Evolutionary conservation across 75 land plant species (phyloP).

Genomic region (Chamaecyparis obtusa): DNA sequence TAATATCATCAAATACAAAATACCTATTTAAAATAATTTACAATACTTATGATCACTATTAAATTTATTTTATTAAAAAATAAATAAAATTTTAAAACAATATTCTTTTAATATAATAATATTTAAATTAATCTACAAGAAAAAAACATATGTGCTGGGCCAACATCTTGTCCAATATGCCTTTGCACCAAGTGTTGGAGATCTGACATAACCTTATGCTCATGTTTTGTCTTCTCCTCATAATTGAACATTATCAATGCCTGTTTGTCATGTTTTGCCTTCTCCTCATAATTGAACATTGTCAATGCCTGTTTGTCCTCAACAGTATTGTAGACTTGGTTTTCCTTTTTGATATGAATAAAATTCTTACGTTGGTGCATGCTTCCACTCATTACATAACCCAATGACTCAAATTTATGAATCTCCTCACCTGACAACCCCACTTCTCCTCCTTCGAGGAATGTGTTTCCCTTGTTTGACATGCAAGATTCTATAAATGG

Average conservation of each 20-base stretch:
- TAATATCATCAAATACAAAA: too few relatives aligned
- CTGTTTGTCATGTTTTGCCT: conserved; percentile 94
- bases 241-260: conserved; percentile 97
- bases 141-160: too few relatives aligned
- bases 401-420: conserved; percentile 83
- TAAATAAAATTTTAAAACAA: too few relatives aligned
- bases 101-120: too few relatives aligned
- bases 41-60: too few relatives aligned
- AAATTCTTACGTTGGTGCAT: conserved; percentile 99
- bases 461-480: conserved; percentile 99
- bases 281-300: too few relatives aligned
- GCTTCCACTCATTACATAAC: conserved; percentile 98
- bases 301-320: too few relatives aligned
- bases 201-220: conserved; percentile 97
- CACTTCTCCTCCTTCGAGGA: conserved; percentile 98
- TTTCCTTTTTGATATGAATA: conserved; percentile 95
- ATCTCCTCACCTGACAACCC: conserved; percentile 97
- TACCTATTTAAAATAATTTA: too few relatives aligned
- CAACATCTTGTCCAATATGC: too few relatives aligned
- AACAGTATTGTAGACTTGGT: conserved; percentile 99
- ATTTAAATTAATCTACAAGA: too few relatives aligned
- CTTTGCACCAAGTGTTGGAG: conserved; percentile 25
- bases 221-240: conserved; percentile 96
- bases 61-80: too few relatives aligned
- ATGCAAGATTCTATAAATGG: too few relatives aligned